A percentile compares a stretch with the other conserved stretches of the same genome.
Evolutionary conservation across 2,329 filamentous ascomycete genomes (phyloP).

Genomic region (Colletotrichum sp.): DNA sequence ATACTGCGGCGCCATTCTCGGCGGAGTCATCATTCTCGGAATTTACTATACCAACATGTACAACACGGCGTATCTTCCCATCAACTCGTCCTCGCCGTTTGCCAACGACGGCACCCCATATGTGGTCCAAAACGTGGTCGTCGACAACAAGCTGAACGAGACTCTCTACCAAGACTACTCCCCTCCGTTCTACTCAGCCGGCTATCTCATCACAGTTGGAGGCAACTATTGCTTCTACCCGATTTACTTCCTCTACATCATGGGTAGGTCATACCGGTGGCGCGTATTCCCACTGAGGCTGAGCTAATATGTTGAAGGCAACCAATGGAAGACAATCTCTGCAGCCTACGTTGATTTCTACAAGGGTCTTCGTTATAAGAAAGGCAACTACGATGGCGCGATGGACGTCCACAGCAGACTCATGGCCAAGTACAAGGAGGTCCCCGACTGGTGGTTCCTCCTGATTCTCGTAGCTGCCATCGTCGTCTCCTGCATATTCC

Average conservation of each 20-base stretch:
- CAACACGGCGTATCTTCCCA: slow-evolving; percentile 50
- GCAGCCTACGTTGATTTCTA: slow-evolving; percentile 43
- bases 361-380: slow-evolving; percentile 40
- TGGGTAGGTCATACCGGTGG: slow-evolving; percentile 20
- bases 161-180: slow-evolving; percentile 45
- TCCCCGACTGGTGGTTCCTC: slow-evolving; percentile 56
- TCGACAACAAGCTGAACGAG: slow-evolving; percentile 42
- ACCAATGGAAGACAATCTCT: slow-evolving; percentile 42
- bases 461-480: slow-evolving; percentile 38
- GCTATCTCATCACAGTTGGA: slow-evolving; percentile 43
- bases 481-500: slow-evolving; percentile 35
- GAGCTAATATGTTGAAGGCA: slow-evolving; percentile 21
- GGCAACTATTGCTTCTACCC: slow-evolving; percentile 50
- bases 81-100: slow-evolving; percentile 51
- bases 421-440: slow-evolving; percentile 49
- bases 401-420: slow-evolving; percentile 47
- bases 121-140: slow-evolving; percentile 34
- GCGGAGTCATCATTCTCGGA: slow-evolving; percentile 42
- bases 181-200: slow-evolving; percentile 48
- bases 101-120: slow-evolving; percentile 47
- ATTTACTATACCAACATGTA: slow-evolving; percentile 49
- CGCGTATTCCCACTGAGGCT: accelerated
- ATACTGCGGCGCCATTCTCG: slow-evolving; percentile 36
- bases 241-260: slow-evolving; percentile 47
- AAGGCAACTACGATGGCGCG: slow-evolving; percentile 44